These are phyloP conservation scores for Closterium sp. DNA, from an alignment of 139 green algal species.

Conservation along the genomic window DNA sequence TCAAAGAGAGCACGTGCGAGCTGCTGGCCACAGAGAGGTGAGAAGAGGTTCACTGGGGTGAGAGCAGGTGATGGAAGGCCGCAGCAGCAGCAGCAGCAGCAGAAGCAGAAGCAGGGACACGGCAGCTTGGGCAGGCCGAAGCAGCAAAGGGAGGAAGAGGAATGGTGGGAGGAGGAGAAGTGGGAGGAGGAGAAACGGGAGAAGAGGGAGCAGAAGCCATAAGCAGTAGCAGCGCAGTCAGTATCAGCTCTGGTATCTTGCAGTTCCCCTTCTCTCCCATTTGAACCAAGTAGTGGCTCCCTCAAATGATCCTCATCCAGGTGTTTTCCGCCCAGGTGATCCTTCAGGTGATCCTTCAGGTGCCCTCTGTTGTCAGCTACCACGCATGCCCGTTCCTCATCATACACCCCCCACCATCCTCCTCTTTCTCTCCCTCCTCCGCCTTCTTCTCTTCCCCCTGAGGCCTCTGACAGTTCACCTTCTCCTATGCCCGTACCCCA, in stretches of 20 bases:
- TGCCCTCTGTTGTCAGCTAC: not conserved
- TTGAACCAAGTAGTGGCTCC: not conserved
- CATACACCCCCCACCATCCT: not conserved
- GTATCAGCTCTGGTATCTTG: not conserved
- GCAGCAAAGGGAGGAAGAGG: not conserved
- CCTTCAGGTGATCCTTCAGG: not conserved
- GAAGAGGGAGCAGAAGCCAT: not conserved
- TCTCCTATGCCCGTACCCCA: not conserved
- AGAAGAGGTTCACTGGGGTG: not conserved
- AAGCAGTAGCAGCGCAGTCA: not conserved
- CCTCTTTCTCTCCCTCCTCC: not conserved
- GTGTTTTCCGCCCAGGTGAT: not conserved
- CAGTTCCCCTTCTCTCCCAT: not conserved
- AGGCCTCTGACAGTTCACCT: not conserved
- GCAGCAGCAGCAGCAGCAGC: not conserved
- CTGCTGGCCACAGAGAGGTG: not conserved
- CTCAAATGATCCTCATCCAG: not conserved
- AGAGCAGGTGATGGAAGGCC: not conserved
- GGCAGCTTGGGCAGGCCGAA: not conserved
- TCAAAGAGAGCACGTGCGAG: not conserved
- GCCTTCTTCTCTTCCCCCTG: not conserved
- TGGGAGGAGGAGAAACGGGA: not conserved
- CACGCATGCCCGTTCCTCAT: not conserved
- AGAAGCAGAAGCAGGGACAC: not conserved
- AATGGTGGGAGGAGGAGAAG: not conserved